Base-by-base conservation (phyloP, 78 protist genomes). In the Speleostelium caveatum region DNA sequence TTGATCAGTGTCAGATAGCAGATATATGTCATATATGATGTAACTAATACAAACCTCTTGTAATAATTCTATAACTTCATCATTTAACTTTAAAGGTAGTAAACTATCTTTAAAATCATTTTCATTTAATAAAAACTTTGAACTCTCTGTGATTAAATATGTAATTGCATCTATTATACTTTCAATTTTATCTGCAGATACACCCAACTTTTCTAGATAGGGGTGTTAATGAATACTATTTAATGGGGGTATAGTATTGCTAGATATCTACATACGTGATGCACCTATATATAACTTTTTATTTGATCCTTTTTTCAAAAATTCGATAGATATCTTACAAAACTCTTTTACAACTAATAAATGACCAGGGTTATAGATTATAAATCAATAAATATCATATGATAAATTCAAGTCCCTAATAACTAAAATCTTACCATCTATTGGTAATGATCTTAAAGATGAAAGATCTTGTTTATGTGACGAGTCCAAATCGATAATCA, bases 241-340 rank as follows among this genome's bases (percentile, higher is more conserved):
- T 7, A 51, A 26, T 30, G 6, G 58, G 30, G 3, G 26, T 21
- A 22, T 49, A 42, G 5, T 49, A 42, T 17, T 28, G 0, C 22
- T 32, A 28, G 16, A 51, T 51, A 5, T 33, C 21, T 45, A 78
- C 91, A 39, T 83, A 83, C 91, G 75, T 30, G 91, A 67, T 33
- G 91, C 91, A 8, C 67, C 91, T 21, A 83, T 69, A 69, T 83
- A 83, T 83, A 83, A 59, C 38, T 83, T 83, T 63, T 69, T 83
- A 83, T 83, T 83, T 56, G 75, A 73, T 41, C 91, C 91, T 59
- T 67, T 69, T 60, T 74, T 53, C 14, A 83, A 59, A 60, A 83
- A 83, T 39, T 83, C 91, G 56, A 83, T 32, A 60, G 80, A 61
- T 24, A 83, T 83, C 41, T 69, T 69, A 83, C 91, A 83, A 59